Conservation (phyloP, 306 rosid genomes). For the Vachellia pachyceras region DNA sequence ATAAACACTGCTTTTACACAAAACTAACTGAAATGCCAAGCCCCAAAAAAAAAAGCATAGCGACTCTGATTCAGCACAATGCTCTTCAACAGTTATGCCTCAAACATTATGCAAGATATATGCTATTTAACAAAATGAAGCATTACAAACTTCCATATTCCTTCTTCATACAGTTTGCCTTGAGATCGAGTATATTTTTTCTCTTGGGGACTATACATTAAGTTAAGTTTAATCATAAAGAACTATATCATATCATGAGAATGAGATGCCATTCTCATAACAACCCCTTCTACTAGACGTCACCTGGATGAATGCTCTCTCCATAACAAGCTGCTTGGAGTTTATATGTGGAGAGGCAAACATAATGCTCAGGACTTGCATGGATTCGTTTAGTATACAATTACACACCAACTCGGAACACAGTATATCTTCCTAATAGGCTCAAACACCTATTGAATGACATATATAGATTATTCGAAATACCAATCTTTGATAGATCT, state of each 20-base stretch:
- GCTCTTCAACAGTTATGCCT: slow-evolving; percentile 9
- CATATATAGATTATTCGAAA: neutral
- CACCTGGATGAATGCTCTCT: neutral
- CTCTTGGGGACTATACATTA: neutral
- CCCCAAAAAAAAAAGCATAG: neutral
- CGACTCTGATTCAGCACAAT: neutral
- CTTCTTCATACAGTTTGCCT: neutral
- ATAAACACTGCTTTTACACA: neutral
- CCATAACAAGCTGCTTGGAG: neutral
- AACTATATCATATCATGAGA: neutral
- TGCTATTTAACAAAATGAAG: neutral
- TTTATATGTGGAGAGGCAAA: neutral
- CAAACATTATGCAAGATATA: slow-evolving; percentile 8
- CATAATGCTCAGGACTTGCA: neutral
- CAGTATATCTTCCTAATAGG: neutral
- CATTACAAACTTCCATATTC: neutral
- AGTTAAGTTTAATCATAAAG: neutral
- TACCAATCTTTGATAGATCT: neutral
- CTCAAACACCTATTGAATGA: neutral
- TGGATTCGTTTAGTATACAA: too few relatives aligned
- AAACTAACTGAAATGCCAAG: neutral
- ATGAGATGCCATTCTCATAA: neutral
- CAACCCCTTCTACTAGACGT: neutral
- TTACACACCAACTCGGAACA: neutral
- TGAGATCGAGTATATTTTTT: neutral